These are phyloP conservation scores for Calonectria ilicicola DNA, from an alignment of 2,329 filamentous ascomycete species.

Conservation along the genomic window DNA sequence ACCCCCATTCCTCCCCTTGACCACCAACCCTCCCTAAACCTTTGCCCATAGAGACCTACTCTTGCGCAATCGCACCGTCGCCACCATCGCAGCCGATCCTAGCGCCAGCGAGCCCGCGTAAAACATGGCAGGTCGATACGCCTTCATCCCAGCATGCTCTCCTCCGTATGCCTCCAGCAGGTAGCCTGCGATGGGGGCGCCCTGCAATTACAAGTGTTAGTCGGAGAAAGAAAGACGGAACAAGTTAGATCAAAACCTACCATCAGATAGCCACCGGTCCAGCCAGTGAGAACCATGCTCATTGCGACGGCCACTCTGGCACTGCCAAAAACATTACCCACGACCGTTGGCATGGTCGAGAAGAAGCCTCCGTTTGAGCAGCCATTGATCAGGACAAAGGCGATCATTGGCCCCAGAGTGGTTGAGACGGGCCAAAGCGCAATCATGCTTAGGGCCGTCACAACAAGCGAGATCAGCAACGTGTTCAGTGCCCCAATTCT, in stretches of 20 bases:
- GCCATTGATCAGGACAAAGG: conserved; percentile 70
- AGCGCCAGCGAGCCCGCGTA: conserved; percentile 67
- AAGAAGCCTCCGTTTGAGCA: conserved; percentile 72
- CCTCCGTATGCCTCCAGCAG: conserved; percentile 67
- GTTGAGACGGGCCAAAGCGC: conserved; percentile 70
- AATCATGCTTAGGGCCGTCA: conserved; percentile 68
- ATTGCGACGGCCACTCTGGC: conserved; percentile 65
- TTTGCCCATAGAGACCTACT: conserved; percentile 50
- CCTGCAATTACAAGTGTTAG: conserved; percentile 47
- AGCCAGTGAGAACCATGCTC: conserved; percentile 71
- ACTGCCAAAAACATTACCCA: conserved; percentile 68
- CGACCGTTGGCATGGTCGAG: conserved; percentile 71
- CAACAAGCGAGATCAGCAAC: conserved; percentile 59
- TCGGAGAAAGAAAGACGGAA: background rate
- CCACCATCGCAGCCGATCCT: conserved; percentile 56
- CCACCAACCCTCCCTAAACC: conserved; percentile 21
- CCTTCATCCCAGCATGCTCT: conserved; percentile 58
- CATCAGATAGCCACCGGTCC: conserved; percentile 70
- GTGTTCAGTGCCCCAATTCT: conserved; percentile 66
- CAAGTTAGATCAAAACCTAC: conserved; percentile 48
- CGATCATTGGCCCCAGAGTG: conserved; percentile 62
- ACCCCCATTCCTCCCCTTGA: conserved; percentile 5
- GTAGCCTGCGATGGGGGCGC: conserved; percentile 69
- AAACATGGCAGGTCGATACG: conserved; percentile 70
- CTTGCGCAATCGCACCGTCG: conserved; percentile 56